These are phyloP conservation scores for Claviceps monticola DNA, from an alignment of 2,329 filamentous ascomycete species.

Conservation along the genomic window DNA sequence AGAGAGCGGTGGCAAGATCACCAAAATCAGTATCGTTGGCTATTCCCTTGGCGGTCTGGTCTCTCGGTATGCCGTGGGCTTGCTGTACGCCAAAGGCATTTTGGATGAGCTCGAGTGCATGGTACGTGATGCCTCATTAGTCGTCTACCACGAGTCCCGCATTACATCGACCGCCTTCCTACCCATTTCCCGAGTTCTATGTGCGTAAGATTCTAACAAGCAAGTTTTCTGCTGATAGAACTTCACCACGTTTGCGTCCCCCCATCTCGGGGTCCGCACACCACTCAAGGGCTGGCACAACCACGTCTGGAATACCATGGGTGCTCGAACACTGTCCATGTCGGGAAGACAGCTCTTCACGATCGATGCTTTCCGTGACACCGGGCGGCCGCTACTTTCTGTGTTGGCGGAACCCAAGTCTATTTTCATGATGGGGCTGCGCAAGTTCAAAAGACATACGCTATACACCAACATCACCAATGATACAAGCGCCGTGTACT, in stretches of 20 bases:
- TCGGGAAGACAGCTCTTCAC: conserved; percentile 81
- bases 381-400: conserved; percentile 63
- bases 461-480: conserved; percentile 82
- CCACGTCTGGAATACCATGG: conserved; percentile 69
- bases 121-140: conserved; percentile 25
- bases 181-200: neutral
- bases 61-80: conserved; percentile 70
- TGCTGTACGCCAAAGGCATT: conserved; percentile 68
- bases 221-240: conserved; percentile 36
- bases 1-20: conserved; percentile 54
- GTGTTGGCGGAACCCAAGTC: conserved; percentile 72
- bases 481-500: conserved; percentile 69
- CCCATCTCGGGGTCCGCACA: conserved; percentile 63
- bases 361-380: conserved; percentile 74
- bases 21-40: conserved; percentile 72
- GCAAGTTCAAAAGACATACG: conserved; percentile 59
- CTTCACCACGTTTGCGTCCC: conserved; percentile 85
- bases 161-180: neutral
- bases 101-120: conserved; percentile 70
- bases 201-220: neutral
- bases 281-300: conserved; percentile 53
- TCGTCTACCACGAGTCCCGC: neutral
- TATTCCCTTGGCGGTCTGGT: conserved; percentile 86
- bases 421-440: conserved; percentile 71
- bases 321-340: conserved; percentile 64